Evolutionary conservation across 176 grass and related monocot species (phyloP), one percentile per base, ranked within the genome.

Genomic region (Triticum turgidum): DNA sequence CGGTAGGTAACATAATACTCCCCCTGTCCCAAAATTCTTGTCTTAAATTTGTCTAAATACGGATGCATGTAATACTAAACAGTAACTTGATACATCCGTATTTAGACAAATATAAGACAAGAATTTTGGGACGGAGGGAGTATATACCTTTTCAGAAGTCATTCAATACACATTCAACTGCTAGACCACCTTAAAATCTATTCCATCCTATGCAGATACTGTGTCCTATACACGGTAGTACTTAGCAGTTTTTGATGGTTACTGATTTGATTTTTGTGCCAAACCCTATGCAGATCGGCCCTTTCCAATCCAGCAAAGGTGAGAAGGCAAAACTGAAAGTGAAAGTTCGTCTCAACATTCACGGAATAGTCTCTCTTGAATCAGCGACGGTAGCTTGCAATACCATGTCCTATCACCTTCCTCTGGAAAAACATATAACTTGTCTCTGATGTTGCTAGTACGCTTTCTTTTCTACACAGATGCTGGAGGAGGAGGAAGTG

Each of bases 401-500:
- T 41, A 1, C 32, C n/a, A 58, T 3, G 37, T 45, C 20, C 45
- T 73, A 61, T 64, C 21, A 21, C 21, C 11, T 74, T 83, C 17
- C 64, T 73, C 4, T 27, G 9, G 15, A 62, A 56, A 47, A 61
- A 21, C 39, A 61, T 44, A 24, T 17, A 42, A 33, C 6, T 14
- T 79, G 3, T n/a, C 58, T 34, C 42, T 65, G 24, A 62, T 59
- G 56, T 80, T 70, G 6, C 67, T 71, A 32, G 14, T 79, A 34
- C 5, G 33, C 1, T 88, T 62, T 68, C 4, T 86, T 87, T 35
- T 68, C 22, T 30, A 11, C 65, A 41, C 61, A 98, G 97, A 95
- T 98, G 88, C 73, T 98, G 76, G 97, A 98, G 87, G 96, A 97
- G 62, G 92, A 96, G 80, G 91, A 91, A 45, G 71, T 94, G 76